These are phyloP conservation scores for Rhypophila decipiens DNA, from an alignment of 495 filamentous ascomycete genomes.

Conservation along the genomic window DNA sequence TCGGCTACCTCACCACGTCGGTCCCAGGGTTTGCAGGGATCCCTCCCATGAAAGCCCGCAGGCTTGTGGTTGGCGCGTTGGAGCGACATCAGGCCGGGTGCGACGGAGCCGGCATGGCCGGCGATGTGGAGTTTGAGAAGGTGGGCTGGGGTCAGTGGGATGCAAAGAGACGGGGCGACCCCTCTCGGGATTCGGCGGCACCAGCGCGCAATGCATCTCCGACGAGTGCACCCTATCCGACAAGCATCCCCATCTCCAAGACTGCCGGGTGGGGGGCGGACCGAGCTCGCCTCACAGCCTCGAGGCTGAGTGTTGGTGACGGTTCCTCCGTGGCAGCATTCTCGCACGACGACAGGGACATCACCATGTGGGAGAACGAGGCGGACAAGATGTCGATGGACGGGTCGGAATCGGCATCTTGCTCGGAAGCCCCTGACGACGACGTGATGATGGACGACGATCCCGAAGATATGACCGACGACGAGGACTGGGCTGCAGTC, in stretches of 20 bases:
- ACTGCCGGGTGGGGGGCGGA: conserved; percentile 39
- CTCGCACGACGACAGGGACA: conserved; percentile 64
- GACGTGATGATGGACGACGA: conserved; percentile 58
- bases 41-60: conserved; percentile 82
- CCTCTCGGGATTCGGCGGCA: conserved; percentile 34
- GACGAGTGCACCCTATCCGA: conserved; percentile 47
- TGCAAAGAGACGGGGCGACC: conserved; percentile 65
- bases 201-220: conserved; percentile 41
- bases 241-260: conserved; percentile 62
- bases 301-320: conserved; percentile 53
- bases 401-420: conserved; percentile 62
- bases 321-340: conserved; percentile 52
- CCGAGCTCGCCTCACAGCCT: conserved; percentile 36
- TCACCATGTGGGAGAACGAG: conserved; percentile 74
- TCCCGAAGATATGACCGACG: conserved; percentile 84
- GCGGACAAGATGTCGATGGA: conserved; percentile 96
- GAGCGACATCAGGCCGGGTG: conserved; percentile 64
- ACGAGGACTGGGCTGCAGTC: conserved; percentile 93
- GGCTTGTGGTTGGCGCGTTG: conserved; percentile 77
- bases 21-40: conserved; percentile 91
- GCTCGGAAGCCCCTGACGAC: conserved; percentile 68
- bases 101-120: conserved; percentile 58
- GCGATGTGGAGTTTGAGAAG: conserved; percentile 89
- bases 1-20: conserved; percentile 84
- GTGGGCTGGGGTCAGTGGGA: conserved; percentile 97